Evolutionary conservation across 208 protist species (phyloP), one percentile per base, ranked within the genome.

Genomic region (Acanthamoeba triangularis): DNA sequence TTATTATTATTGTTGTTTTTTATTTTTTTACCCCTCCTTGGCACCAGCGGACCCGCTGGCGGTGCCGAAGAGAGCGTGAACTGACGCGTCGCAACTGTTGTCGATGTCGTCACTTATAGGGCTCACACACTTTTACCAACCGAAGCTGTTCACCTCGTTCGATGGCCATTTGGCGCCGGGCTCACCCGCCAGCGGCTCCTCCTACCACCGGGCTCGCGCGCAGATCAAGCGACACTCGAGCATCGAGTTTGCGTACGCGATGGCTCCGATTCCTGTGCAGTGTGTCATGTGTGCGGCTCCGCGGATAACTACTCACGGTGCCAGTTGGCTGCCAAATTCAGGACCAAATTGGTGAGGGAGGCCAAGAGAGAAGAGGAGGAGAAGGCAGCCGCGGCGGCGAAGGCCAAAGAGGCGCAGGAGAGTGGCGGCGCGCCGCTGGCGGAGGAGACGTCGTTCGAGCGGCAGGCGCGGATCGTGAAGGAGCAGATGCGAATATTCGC

Each of bases 401-500:
- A 74, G 25, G 25, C 61, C 20, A 74, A n/a, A 74, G 30, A 80
- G 33, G 72, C 33, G 72, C 61, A 67, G 61, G 28, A 67, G 28
- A 67, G 28, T 2, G 61, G 25, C 1, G 25, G 8, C 18, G 61
- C 61, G 61, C 61, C 28, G 23, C 61, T 30, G 8, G n/a, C 37
- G 28, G 18, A 37, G 72, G 72, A 80, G 72, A 35, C 72, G 11
- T 80, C 72, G 14, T 80, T 80, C 72, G 72, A 80, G 3, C 72
- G 72, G 18, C 72, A 80, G 72, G 72, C 72, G 18, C 33, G 72
- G 6, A 80, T 80, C 13, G 72, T 80, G 30, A 80, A 80, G 25
- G 72, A 80, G 35, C 72, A 80, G 72, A 80, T 80, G 72, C 72
- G 33, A 20, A 33, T 80, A 20, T 80, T 80, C 72, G 37, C 37